Conservation (phyloP, 2,329 filamentous ascomycete genomes). For the Paraphoma sp. region DNA sequence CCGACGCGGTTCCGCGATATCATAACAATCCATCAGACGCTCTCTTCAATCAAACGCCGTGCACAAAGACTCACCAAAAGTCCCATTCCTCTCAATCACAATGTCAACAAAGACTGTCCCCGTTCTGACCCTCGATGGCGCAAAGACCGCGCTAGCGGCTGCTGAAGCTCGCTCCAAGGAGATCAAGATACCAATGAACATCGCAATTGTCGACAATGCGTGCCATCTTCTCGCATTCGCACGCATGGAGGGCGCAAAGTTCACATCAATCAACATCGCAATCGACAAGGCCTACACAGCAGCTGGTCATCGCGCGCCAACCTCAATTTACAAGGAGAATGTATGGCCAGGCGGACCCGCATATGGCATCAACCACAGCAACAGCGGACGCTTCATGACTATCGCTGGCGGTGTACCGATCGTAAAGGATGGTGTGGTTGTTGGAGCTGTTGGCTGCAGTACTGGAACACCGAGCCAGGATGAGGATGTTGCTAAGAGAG, state of each 20-base stretch:
- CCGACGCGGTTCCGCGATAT: not conserved
- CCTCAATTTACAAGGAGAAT: slow-evolving; percentile 59
- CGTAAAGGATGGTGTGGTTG: slow-evolving; percentile 53
- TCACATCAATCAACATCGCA: slow-evolving; percentile 63
- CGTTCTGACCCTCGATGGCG: slow-evolving; percentile 45
- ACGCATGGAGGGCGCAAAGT: slow-evolving; percentile 57
- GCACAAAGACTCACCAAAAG: too few relatives aligned
- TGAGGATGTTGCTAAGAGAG: slow-evolving; percentile 59
- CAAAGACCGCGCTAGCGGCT: slow-evolving; percentile 44
- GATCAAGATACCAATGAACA: slow-evolving; percentile 56
- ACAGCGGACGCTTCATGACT: slow-evolving; percentile 61
- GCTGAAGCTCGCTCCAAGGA: slow-evolving; percentile 45
- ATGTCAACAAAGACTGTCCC: slow-evolving; percentile 44
- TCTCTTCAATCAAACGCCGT: not conserved
- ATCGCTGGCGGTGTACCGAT: slow-evolving; percentile 63
- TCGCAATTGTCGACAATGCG: slow-evolving; percentile 55
- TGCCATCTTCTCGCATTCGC: slow-evolving; percentile 56
- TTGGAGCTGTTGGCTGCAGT: slow-evolving; percentile 62
- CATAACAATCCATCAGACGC: not conserved
- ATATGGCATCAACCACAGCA: slow-evolving; percentile 60
- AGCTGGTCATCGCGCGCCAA: slow-evolving; percentile 60
- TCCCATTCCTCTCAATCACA: not conserved
- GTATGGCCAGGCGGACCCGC: slow-evolving; percentile 61
- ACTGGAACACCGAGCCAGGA: slow-evolving; percentile 63
- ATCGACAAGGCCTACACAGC: slow-evolving; percentile 69